A percentile compares a stretch with the other conserved stretches of the same genome.
Conservation (phyloP, 1,284 basidiomycete genomes). For the Hemileia vastatrix region DNA sequence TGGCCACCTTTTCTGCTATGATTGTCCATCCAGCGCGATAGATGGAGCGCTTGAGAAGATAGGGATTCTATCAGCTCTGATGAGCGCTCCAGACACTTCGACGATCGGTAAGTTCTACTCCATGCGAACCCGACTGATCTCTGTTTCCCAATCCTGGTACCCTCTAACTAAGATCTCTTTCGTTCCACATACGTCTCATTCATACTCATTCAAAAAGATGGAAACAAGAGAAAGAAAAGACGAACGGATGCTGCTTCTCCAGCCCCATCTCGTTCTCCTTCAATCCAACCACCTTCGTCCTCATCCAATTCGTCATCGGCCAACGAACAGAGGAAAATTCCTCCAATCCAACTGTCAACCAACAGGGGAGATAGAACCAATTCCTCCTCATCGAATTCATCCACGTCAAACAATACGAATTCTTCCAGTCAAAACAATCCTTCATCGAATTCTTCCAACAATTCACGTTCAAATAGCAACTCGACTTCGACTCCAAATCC, state of each 20-base stretch:
- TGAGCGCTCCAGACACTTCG: too few species aligned
- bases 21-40: too few species aligned
- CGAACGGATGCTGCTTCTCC: slow-evolving; percentile 8
- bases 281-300: background rate
- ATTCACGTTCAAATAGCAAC: background rate
- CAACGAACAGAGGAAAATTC: background rate
- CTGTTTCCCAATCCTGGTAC: too few species aligned
- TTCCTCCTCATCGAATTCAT: background rate
- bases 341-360: background rate
- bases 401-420: background rate
- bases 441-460: background rate
- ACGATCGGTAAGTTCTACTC: too few species aligned
- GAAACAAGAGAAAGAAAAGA: slow-evolving; percentile 12
- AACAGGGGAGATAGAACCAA: background rate
- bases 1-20: too few species aligned
- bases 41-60: too few species aligned
- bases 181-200: background rate
- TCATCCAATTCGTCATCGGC: background rate
- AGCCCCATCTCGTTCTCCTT: slow-evolving; percentile 1
- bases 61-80: too few species aligned
- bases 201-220: background rate
- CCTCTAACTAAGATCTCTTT: too few species aligned
- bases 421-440: background rate
- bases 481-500: background rate
- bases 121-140: too few species aligned